Percentiles rank a stretch among this genome's conserved stretches.
phyloP scores from a whole-genome alignment of 805 yeast genomes.

The Metschnikowia reukaufii region DNA sequence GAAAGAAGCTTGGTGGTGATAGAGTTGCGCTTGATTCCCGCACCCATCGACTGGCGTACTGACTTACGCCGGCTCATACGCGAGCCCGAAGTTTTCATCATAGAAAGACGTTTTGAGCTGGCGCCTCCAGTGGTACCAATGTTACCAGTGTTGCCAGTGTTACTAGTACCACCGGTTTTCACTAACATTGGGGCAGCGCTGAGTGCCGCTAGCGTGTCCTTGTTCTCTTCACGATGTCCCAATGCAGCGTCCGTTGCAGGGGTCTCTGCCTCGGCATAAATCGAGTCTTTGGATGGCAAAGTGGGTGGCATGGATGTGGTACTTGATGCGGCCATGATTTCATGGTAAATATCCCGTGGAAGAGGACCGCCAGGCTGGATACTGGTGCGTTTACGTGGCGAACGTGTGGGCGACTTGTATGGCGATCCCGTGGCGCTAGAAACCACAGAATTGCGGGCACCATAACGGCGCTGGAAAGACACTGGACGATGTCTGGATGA shows the following conservation, averaged over 20 bases:
- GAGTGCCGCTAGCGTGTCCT: constrained; percentile 24
- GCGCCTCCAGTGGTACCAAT: neutral
- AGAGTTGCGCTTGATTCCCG: constrained; percentile 62
- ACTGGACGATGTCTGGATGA: constrained; percentile 37
- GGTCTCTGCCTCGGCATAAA: constrained; percentile 15
- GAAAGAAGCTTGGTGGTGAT: constrained; percentile 69
- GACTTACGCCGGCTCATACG: constrained; percentile 37
- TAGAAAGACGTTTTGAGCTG: constrained; percentile 32
- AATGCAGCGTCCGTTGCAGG: constrained; percentile 9
- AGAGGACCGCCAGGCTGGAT: constrained; percentile 27
- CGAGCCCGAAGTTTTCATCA: constrained; percentile 16
- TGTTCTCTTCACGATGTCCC: constrained; percentile 17
- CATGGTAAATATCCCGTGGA: constrained; percentile 46
- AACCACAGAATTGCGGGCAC: constrained; percentile 19
- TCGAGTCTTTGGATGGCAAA: constrained; percentile 42
- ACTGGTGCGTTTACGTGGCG: constrained; percentile 24
- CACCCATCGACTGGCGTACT: constrained; percentile 38
- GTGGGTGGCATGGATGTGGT: constrained; percentile 44
- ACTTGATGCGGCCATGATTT: constrained; percentile 38
- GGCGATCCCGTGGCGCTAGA: constrained; percentile 39
- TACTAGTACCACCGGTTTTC: neutral
- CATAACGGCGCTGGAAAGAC: constrained; percentile 41
- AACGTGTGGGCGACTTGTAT: constrained; percentile 22
- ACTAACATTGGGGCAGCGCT: constrained; percentile 29
- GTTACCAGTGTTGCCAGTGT: too few species aligned